phyloP scores from a whole-genome alignment of 2,329 filamentous ascomycete species.

The Teratosphaeria epicoccoides region DNA sequence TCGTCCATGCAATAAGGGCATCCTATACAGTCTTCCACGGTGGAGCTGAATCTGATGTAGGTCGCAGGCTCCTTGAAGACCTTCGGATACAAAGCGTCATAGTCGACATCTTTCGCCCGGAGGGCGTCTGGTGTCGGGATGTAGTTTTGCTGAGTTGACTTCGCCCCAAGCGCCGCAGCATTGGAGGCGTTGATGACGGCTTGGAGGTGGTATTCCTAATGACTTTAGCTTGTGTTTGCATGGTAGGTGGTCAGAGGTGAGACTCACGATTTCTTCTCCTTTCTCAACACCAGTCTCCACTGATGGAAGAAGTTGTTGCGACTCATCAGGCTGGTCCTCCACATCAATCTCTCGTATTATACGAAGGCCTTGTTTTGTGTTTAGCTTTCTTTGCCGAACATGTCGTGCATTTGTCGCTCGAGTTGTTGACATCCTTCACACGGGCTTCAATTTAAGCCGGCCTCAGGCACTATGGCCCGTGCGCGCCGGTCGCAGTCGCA shows the following conservation, averaged over 20 bases:
- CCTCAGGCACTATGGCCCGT: conserved; percentile 6
- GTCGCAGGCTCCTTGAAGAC: conserved; percentile 75
- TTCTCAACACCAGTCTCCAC: conserved; percentile 96
- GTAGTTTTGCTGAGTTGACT: conserved; percentile 46
- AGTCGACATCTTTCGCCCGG: conserved; percentile 55
- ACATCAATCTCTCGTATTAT: conserved; percentile 86
- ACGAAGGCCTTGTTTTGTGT: conserved; percentile 75
- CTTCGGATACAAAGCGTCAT: conserved; percentile 77
- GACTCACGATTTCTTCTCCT: conserved; percentile 89
- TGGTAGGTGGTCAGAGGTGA: conserved; percentile 1
- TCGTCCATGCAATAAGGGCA: conserved; percentile 89
- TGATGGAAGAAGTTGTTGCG: conserved; percentile 68
- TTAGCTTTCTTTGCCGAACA: conserved; percentile 79
- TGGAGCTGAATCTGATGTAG: conserved; percentile 96
- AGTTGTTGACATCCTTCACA: conserved; percentile 15
- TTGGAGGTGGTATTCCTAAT: conserved; percentile 89
- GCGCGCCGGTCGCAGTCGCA: conserved; percentile 1
- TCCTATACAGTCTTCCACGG: conserved; percentile 88
- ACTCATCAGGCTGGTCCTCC: conserved; percentile 65
- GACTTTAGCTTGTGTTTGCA: not conserved
- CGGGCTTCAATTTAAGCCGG: not conserved
- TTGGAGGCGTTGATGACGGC: conserved; percentile 60
- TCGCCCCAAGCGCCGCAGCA: conserved; percentile 44
- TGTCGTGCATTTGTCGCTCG: conserved; percentile 27
- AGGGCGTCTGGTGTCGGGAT: conserved; percentile 58